phyloP scores from a whole-genome alignment of 768 basidiomycete genomes.

The Rhodocollybia butyracea region DNA sequence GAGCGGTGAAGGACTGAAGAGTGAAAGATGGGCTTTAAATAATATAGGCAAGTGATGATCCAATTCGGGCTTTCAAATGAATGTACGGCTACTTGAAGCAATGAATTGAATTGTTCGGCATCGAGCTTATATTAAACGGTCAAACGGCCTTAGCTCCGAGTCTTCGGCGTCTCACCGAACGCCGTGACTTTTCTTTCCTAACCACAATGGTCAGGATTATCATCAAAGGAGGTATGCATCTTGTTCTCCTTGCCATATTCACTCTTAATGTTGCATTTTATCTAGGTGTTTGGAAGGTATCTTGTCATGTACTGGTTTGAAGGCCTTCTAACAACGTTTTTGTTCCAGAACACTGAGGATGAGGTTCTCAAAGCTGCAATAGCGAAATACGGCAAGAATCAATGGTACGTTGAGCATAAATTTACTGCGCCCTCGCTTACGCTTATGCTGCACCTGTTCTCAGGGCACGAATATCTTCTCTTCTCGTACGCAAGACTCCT shows the following conservation, averaged over 20 bases:
- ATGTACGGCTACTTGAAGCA: not conserved
- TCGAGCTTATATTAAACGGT: too few species aligned
- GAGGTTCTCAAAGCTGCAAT: slow-evolving; percentile 99
- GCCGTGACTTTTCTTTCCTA: not conserved
- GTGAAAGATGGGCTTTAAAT: not conserved
- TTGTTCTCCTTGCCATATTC: not conserved
- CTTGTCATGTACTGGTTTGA: not conserved
- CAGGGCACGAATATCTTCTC: slow-evolving; percentile 96
- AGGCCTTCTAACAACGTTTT: slow-evolving; percentile 10
- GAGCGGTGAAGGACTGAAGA: not conserved
- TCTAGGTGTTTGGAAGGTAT: slow-evolving; percentile 80
- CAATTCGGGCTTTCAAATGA: not conserved
- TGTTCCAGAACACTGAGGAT: slow-evolving; percentile 83
- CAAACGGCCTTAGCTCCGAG: too few species aligned
- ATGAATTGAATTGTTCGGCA: too few species aligned
- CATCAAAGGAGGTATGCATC: slow-evolving; percentile 76
- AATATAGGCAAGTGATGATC: slow-evolving; percentile 1
- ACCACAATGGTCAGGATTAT: slow-evolving; percentile 85
- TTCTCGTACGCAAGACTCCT: slow-evolving; percentile 96
- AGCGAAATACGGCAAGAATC: slow-evolving; percentile 95
- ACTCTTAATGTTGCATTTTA: not conserved
- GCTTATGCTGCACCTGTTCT: not conserved
- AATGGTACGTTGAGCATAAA: slow-evolving; percentile 54
- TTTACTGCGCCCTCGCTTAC: not conserved
- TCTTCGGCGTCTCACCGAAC: too few species aligned